Evolutionary conservation across 306 rosid species (phyloP), one percentile per base, ranked within the genome.

Genomic region (Vicia villosa): DNA sequence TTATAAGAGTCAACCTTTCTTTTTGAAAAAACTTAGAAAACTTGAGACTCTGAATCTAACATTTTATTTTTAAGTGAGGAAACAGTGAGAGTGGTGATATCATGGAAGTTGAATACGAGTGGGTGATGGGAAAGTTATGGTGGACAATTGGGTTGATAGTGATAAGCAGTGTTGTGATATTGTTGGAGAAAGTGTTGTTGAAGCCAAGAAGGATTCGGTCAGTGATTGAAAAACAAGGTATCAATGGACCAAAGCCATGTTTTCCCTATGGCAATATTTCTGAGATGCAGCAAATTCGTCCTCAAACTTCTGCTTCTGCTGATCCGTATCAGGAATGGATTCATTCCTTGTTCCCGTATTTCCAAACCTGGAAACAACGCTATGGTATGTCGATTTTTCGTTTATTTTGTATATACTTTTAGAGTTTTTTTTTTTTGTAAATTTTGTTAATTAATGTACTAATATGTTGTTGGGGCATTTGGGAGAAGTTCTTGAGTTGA

Each of bases 221-320:
- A 1, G 49, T 62, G 19, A 63, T 79, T 42, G 49, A 62, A n/a
- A 74, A 74, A 28, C 79, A 72, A 70, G 68, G 71, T 47, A 80
- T 80, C 72, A 66, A 43, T 2, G 84, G 84, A 61, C 81, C 84
- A 50, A 66, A 63, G 0, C 78, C 81, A 58, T 64, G 47, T 7
- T 80, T 80, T 5, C 80, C 73, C 9, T 75, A n/a, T 5, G 84
- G 80, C 5, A 80, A 65, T 46, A 19, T 59, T 37, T 38, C 54
- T 15, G 75, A 75, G 56, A 56, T 80, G 65, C 66, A 66, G 2
- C 5, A 17, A 2, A 22, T 49, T 42, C 74, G 13, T 5, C 59
- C 15, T 0, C 69, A 60, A 46, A 0, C 34, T 28, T 26, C 72
- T 52, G 2, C 26, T 6, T 50, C 36, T 40, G 16, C 19, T 40